Conservation (phyloP, 495 filamentous ascomycete genomes). For the Trichoderma asperelloides region DNA sequence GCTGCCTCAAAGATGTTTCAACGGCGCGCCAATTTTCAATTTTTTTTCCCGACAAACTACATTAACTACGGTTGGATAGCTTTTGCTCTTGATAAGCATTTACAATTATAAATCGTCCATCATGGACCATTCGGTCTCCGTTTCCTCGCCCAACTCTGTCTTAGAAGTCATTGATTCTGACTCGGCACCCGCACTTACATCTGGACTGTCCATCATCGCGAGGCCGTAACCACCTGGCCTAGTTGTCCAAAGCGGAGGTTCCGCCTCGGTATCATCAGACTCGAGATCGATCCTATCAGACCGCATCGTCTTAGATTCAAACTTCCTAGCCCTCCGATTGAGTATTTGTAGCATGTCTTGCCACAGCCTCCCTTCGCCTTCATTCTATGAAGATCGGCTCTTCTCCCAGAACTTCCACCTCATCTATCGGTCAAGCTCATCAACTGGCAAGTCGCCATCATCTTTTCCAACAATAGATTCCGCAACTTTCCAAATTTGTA, state of each 20-base stretch:
- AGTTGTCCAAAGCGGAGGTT: not conserved
- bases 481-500: conserved; percentile 95
- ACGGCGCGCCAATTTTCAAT: not conserved
- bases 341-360: not conserved
- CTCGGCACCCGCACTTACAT: not conserved
- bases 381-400: conserved; percentile 6
- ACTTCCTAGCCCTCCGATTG: not conserved
- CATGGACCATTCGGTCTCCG: too few relatives aligned
- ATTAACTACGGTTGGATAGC: not conserved
- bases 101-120: not conserved
- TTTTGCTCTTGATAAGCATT: not conserved
- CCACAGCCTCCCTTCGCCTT: not conserved
- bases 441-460: conserved; percentile 63
- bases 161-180: not conserved
- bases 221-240: too few relatives aligned
- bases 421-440: conserved; percentile 57
- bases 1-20: not conserved
- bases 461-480: conserved; percentile 81
- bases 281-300: not conserved
- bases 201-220: not conserved
- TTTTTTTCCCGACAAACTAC: not conserved
- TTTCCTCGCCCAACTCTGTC: not conserved
- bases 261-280: not conserved
- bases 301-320: not conserved
- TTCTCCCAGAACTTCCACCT: conserved; percentile 10